Base-by-base conservation (phyloP, 2,329 filamentous ascomycete species). In the Zarea fungicola region DNA sequence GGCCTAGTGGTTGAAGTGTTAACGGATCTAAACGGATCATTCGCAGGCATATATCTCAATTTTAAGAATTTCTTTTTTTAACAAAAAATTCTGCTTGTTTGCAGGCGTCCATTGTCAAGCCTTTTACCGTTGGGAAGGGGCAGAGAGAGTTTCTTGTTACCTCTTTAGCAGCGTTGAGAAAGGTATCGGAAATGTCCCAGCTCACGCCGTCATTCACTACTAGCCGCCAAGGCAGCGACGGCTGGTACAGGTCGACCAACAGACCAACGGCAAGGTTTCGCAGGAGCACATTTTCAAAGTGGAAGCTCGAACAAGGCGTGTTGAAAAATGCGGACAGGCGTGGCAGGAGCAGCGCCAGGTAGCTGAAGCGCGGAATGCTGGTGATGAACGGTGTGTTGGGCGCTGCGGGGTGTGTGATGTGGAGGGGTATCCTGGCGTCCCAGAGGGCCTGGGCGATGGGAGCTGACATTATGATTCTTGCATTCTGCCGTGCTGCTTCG, bases 121-220 rank as follows among this genome's bases (percentile, higher is more conserved):
- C n/a, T n/a, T n/a, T n/a, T n/a, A 14, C 31, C 19, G 29, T 22
- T 6, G n/a, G 31, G 42, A 21, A 26, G 35, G n/a, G 18, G 2
- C 26, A 32, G 7, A 8, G 3, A 25, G 18, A 22, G 28, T 31
- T 18, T 9, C 6, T 19, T 71, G 59, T n/a, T 50, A 76, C 76
- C 69, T 84, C 81, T 62, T 84, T 84, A 53, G 78, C 78, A 49
- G 76, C 75, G 62, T 84, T 84, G 49, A 83, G 71, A 55, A 84
- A 84, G 0, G 80, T 82, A 60, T 83, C 79, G 35, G 67, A 72
- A 42, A 81, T 80, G 56, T 82, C 78, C 78, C 78, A 82, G 42
- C 73, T 74, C 26, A 73, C 60, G 16, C 77, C 78, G 50, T 80
- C 77, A 47, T 68, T 66, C 22, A 81, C 78, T 14, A 71, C 72